Base-by-base conservation (phyloP, 2,329 filamentous ascomycete species). In the Diaporthe amygdali region DNA sequence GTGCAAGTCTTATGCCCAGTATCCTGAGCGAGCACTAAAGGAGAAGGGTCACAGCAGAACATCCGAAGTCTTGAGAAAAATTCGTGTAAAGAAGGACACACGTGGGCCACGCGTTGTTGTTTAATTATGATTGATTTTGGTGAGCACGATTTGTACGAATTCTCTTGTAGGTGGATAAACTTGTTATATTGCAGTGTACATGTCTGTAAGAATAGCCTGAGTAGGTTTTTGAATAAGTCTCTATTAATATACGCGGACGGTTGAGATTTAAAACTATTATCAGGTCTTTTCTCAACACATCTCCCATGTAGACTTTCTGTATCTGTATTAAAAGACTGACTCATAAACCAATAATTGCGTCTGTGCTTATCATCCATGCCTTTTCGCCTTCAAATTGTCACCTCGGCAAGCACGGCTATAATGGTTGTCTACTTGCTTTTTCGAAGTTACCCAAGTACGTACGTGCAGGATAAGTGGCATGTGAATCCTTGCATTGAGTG, bases 1-100 rank as follows among this genome's bases (percentile, higher is more conserved):
- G 51, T 67, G 69, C 41, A 56, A 66, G 32, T 44, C 39, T 9
- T 51, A 70, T 5, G 47, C 68, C 8, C 30, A 70, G 30, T 59
- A 66, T 20, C 69, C 69, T 5, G 47, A 70, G 46, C 51, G 59
- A 6, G 68, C 59, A 12, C 55, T 66, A 30, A 63, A 56, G 39
- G 59, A 67, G 39, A 70, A 70, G 25, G 69, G 69, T 1, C 51
- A 59, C 34, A 56, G 69, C 22, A 54, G 15, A 39, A 64, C 37
- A n/a, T 70, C 68, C 4, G 56, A 46, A n/a, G 34, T 56, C 7
- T 10, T 70, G 30, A 49, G 51, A 15, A 70, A 49, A 8, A n/a
- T 67, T 5, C 69, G 46, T 25, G n/a, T 70, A 10, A 70, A 59
- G 22, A 66, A 52, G 41, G 55, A 49, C 9, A 34, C 46, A 17